A percentile compares a stretch with the other conserved stretches of the same genome.
phyloP scores from a whole-genome alignment of 306 rosid genomes.

The Rubus idaeus region DNA sequence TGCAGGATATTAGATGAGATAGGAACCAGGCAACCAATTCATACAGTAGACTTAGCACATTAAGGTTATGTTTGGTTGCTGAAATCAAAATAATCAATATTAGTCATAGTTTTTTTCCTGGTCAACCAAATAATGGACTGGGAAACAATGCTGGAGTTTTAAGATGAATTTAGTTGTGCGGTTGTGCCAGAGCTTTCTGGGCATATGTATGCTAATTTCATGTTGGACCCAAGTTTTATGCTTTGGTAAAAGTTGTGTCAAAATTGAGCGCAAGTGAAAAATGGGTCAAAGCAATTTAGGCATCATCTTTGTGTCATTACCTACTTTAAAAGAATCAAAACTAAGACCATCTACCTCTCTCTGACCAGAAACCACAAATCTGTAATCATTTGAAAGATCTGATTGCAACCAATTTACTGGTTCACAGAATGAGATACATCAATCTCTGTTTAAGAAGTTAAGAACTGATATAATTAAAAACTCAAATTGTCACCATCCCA shows the following conservation, averaged over 20 bases:
- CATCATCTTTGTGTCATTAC: slow-evolving; percentile 21
- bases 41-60: neutral
- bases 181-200: neutral
- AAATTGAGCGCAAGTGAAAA: neutral
- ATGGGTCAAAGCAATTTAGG: slow-evolving; percentile 18
- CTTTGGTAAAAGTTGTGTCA: neutral
- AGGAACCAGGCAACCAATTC: neutral
- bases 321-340: slow-evolving; percentile 4
- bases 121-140: neutral
- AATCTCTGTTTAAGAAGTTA: neutral
- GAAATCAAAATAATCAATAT: neutral
- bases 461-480: neutral
- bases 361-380: slow-evolving; percentile 18
- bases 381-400: slow-evolving; percentile 3
- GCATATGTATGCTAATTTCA: neutral
- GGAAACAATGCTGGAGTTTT: neutral
- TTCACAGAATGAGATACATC: neutral
- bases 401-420: neutral
- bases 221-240: neutral
- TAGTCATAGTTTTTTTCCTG: neutral
- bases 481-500: neutral
- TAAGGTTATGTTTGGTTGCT: neutral
- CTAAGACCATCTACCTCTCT: slow-evolving; percentile 11
- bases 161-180: neutral
- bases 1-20: neutral